Evolutionary conservation across 192 early-diverging fungal species (phyloP).

Genomic region (Entomortierella parvispora): DNA sequence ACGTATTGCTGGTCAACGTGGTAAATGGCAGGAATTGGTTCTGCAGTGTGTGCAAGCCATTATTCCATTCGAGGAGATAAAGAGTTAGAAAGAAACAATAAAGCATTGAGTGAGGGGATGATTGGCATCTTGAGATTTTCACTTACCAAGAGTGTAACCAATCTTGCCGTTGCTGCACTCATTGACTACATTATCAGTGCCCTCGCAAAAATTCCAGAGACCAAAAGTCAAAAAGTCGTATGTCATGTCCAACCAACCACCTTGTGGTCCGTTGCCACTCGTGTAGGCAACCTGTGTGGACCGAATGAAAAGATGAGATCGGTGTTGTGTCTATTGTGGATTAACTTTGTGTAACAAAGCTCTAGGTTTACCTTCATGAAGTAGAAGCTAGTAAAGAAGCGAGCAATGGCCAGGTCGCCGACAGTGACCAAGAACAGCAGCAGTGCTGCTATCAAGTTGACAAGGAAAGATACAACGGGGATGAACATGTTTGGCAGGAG

Average conservation of each 20-base stretch:
- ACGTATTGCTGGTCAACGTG: constrained; percentile 29
- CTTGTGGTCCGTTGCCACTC: constrained; percentile 16
- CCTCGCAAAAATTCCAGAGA: constrained; percentile 41
- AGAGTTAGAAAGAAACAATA: not conserved
- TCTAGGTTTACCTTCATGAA: constrained; percentile 37
- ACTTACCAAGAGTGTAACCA: constrained; percentile 29
- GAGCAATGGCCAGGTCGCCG: constrained; percentile 16
- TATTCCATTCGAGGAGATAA: too few relatives aligned
- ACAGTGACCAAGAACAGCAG: constrained; percentile 38
- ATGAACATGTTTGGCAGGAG: constrained; percentile 16
- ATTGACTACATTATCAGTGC: constrained; percentile 13
- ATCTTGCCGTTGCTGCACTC: constrained; percentile 22
- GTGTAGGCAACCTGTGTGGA: constrained; percentile 16
- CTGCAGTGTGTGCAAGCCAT: too few relatives aligned
- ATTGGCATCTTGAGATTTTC: not conserved
- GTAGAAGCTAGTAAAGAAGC: constrained; percentile 31
- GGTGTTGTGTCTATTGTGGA: not conserved
- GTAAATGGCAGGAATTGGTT: constrained; percentile 13
- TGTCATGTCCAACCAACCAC: constrained; percentile 23
- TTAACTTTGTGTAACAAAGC: too few relatives aligned
- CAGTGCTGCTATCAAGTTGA: constrained; percentile 26
- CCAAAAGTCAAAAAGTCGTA: constrained; percentile 33
- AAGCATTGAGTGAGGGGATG: not conserved
- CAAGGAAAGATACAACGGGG: constrained; percentile 19
- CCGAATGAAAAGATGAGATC: too few relatives aligned